phyloP scores from a whole-genome alignment of 2,329 filamentous ascomycete genomes.

The Didymella glomerata region DNA sequence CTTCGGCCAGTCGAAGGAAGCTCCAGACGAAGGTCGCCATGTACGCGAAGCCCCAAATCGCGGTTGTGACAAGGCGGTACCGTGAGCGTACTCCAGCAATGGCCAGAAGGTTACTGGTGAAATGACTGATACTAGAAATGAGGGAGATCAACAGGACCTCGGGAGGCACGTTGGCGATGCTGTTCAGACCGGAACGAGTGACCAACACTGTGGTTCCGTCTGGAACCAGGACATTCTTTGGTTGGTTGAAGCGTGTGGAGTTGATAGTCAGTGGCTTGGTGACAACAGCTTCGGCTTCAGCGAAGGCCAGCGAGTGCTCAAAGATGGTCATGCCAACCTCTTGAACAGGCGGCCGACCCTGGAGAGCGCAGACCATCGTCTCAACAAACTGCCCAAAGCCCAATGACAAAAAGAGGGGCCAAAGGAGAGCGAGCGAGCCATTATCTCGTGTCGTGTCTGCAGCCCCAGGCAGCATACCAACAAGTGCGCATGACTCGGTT shows the following conservation, averaged over 20 bases:
- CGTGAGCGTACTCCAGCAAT: slow-evolving; percentile 80
- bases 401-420: slow-evolving; percentile 75
- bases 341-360: slow-evolving; percentile 79
- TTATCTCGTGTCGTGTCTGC: slow-evolving; percentile 64
- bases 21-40: slow-evolving; percentile 87
- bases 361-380: slow-evolving; percentile 84
- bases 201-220: slow-evolving; percentile 56
- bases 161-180: slow-evolving; percentile 84
- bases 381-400: slow-evolving; percentile 86
- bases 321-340: slow-evolving; percentile 97
- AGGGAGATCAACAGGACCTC: slow-evolving; percentile 88
- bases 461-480: slow-evolving; percentile 71
- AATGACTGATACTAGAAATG: slow-evolving; percentile 87
- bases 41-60: slow-evolving; percentile 88
- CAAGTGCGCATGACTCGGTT: slow-evolving; percentile 75
- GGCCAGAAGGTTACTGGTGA: slow-evolving; percentile 83
- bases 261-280: slow-evolving; percentile 80
- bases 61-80: slow-evolving; percentile 85
- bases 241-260: slow-evolving; percentile 61
- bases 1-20: slow-evolving; percentile 58
- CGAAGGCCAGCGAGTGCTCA: slow-evolving; percentile 94
- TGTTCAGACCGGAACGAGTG: slow-evolving; percentile 70
- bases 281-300: slow-evolving; percentile 90
- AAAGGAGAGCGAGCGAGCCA: slow-evolving; percentile 80
- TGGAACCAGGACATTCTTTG: slow-evolving; percentile 50